Base-by-base conservation (phyloP, 192 early-diverging fungal genomes). In the Podochytrium sp. region DNA sequence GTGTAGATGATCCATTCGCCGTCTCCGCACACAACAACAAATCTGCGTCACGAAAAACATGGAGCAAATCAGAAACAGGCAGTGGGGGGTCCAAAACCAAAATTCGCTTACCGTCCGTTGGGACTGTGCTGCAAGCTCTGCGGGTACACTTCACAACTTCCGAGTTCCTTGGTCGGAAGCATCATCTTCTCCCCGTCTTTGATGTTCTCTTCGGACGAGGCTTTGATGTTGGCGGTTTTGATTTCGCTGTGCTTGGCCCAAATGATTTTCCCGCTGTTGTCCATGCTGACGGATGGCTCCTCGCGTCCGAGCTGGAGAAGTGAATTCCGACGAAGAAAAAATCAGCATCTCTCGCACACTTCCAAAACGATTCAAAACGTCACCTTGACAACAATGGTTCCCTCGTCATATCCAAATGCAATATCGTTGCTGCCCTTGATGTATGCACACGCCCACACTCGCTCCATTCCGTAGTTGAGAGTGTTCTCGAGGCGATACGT, bases 1-100 rank as follows among this genome's bases (percentile, higher is more conserved):
- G 98, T 99, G 82, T 99, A 99, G 75, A 99, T 98, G 66, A 99
- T 99, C 79, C 95, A 99, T 85, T 99, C 98, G 53, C 95, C 96
- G 76, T 99, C 97, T 38, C 98, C 98, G 75, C 95, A 97, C 12
- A 98, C 98, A 23, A 97, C 98, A 25, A 97, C 97, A 82, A 99
- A 99, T 35, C 85, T 86, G 42, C 38, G 32, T 29, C 20, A 20
- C 32, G 41, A 37, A 70, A 34, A 76, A 16, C n/a, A 33, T n/a
- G 25, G 18, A 20, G n/a, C n/a, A 65, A 40, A 65, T 25, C 4
- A 38, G 18, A 6, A 56, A 12, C 6, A 29, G 53, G 25, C 74
- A 34, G 10, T 47, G 16, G 18, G 3, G 23, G 3, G 69, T 37
- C n/a, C 66, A 27, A 41, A 41, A 2, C 30, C 7, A 53, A 38